phyloP scores from a whole-genome alignment of 164 flowering plant genomes.

The Nelumbo lutea region DNA sequence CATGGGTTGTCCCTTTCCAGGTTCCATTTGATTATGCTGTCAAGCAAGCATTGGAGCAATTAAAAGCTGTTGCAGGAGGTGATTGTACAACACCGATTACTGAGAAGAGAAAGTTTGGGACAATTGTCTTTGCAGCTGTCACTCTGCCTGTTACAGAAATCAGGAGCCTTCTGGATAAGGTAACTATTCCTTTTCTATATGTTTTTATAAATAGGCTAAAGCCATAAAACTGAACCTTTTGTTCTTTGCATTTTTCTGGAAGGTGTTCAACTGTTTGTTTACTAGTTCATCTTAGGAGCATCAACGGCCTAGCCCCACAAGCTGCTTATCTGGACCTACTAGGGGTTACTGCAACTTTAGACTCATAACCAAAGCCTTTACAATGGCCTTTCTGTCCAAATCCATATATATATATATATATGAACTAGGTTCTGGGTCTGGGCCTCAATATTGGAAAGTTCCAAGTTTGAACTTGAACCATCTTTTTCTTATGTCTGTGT shows the following conservation, averaged over 20 bases:
- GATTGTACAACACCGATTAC: slow-evolving; percentile 47
- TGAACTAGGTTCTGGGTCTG: too few relatives aligned
- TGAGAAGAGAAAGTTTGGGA: slow-evolving; percentile 67
- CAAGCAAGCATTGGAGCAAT: slow-evolving; percentile 58
- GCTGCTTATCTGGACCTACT: too few relatives aligned
- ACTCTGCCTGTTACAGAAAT: slow-evolving; percentile 65
- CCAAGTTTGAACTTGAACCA: too few relatives aligned
- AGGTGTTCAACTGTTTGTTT: background rate
- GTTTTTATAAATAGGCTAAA: background rate
- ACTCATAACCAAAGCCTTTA: too few relatives aligned
- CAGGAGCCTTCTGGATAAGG: slow-evolving; percentile 37
- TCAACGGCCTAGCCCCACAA: background rate
- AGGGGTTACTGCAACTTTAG: too few relatives aligned
- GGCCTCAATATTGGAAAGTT: too few relatives aligned
- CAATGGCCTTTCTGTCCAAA: too few relatives aligned
- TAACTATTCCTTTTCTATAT: slow-evolving; percentile 21
- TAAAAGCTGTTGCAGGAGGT: slow-evolving; percentile 58
- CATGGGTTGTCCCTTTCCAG: slow-evolving; percentile 26
- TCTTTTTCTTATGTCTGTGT: too few relatives aligned
- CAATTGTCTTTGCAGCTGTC: slow-evolving; percentile 81
- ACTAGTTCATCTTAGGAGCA: background rate
- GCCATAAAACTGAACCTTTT: background rate
- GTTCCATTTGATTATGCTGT: slow-evolving; percentile 87
- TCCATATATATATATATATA: too few relatives aligned
- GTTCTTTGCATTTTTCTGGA: background rate